These are phyloP conservation scores for Pythium volutum DNA, from an alignment of 352 stramenopile species.

Conservation along the genomic window DNA sequence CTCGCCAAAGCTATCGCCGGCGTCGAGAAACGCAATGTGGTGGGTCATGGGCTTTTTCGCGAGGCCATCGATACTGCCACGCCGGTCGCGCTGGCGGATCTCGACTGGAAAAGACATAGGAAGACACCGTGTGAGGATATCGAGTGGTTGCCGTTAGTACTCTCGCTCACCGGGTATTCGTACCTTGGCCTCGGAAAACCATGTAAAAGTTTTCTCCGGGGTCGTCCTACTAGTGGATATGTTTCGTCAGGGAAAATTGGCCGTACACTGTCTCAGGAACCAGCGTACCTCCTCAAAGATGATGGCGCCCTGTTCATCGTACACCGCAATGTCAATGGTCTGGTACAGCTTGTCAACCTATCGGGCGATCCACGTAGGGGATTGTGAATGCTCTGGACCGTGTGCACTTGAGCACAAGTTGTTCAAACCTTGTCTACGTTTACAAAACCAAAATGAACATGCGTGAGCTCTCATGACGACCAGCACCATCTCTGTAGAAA, in stretches of 20 bases:
- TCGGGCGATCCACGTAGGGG: neutral
- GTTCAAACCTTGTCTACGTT: constrained; percentile 1
- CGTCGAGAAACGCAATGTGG: constrained; percentile 41
- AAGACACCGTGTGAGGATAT: neutral
- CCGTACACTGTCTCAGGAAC: too few relatives aligned
- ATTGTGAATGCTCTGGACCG: neutral
- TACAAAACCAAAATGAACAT: neutral
- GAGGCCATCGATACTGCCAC: neutral
- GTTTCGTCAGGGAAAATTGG: neutral
- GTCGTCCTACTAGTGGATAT: constrained; percentile 39
- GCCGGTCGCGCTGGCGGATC: constrained; percentile 32
- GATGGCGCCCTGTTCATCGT: constrained; percentile 41
- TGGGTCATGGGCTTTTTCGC: constrained; percentile 25
- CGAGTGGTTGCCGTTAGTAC: too few relatives aligned
- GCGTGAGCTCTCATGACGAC: neutral
- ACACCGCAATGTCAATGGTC: constrained; percentile 50
- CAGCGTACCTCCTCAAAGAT: constrained; percentile 52
- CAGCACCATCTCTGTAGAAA: neutral
- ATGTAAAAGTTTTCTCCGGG: constrained; percentile 77
- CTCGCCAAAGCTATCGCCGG: constrained; percentile 78
- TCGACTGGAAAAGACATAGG: constrained; percentile 34
- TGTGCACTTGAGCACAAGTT: too few relatives aligned
- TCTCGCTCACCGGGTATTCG: neutral
- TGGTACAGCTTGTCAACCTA: constrained; percentile 78
- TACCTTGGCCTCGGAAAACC: constrained; percentile 71